Percentiles rank a stretch among this genome's conserved stretches.
Conservation (phyloP, 371 early-diverging fungal genomes). For the Mucor saturninus region DNA sequence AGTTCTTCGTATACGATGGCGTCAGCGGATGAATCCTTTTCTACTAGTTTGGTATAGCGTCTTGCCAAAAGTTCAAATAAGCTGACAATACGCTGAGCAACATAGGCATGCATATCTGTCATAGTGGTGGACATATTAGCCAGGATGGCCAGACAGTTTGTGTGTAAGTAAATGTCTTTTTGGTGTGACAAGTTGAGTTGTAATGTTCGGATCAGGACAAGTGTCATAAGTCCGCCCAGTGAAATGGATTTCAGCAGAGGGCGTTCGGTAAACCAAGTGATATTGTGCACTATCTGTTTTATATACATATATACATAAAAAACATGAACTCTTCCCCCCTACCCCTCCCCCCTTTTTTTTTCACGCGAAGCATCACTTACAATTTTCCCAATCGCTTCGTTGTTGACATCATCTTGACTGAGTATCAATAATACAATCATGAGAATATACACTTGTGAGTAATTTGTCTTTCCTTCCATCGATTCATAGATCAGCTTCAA, state of each 20-base stretch:
- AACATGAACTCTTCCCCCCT: no score
- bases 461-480: constrained; percentile 64
- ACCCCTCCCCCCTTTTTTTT: no score
- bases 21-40: constrained; percentile 44
- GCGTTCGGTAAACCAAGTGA: constrained; percentile 79
- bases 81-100: constrained; percentile 74
- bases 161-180: constrained; percentile 75
- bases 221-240: constrained; percentile 65
- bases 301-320: background rate
- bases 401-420: constrained; percentile 76
- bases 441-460: constrained; percentile 71
- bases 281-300: constrained; percentile 57
- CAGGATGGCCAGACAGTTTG: constrained; percentile 68
- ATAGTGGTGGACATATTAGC: constrained; percentile 71
- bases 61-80: constrained; percentile 72
- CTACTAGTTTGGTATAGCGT: constrained; percentile 64
- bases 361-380: constrained; percentile 45
- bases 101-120: constrained; percentile 70
- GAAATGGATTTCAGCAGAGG: constrained; percentile 68
- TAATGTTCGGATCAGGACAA: constrained; percentile 69
- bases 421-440: constrained; percentile 68
- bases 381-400: constrained; percentile 75
- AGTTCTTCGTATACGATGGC: constrained; percentile 69
- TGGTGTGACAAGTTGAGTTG: constrained; percentile 75
- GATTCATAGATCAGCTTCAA: constrained; percentile 72